Evolutionary conservation across 352 stramenopile genomes (phyloP).

Genomic region (Lagenidium sp.): DNA sequence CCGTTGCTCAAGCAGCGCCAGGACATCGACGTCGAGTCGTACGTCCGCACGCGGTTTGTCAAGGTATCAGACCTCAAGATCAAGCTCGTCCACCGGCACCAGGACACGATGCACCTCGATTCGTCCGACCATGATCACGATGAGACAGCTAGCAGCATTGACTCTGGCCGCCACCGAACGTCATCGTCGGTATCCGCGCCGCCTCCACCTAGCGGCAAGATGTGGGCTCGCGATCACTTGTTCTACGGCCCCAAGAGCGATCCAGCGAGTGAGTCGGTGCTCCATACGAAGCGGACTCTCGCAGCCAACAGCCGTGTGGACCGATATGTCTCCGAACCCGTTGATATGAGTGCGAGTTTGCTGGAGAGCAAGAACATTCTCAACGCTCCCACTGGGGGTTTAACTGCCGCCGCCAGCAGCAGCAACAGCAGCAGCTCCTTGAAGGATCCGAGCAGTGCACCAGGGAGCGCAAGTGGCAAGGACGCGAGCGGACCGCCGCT

Average conservation of each 20-base stretch:
- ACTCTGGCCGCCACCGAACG: constrained; percentile 5
- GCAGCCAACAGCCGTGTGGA: constrained; percentile 21
- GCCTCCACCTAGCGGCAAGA: constrained; percentile 10
- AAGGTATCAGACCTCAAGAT: constrained; percentile 61
- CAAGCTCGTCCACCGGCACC: constrained; percentile 44
- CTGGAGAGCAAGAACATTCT: constrained; percentile 53
- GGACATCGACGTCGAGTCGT: constrained; percentile 58
- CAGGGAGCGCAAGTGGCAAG: not conserved
- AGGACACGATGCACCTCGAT: constrained; percentile 49
- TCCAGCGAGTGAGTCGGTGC: constrained; percentile 40
- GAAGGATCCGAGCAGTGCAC: not conserved
- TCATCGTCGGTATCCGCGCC: not conserved
- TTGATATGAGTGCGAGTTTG: constrained; percentile 48
- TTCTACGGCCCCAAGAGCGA: constrained; percentile 65
- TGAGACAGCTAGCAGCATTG: constrained; percentile 1
- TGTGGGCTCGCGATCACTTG: constrained; percentile 48
- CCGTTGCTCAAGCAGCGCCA: constrained; percentile 59
- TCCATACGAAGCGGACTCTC: constrained; percentile 33
- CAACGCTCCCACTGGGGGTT: too few species aligned
- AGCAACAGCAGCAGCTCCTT: constrained; percentile 1
- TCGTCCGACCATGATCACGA: constrained; percentile 6
- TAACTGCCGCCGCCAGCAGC: too few species aligned
- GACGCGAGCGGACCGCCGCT: too few species aligned
- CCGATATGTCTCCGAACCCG: constrained; percentile 44
- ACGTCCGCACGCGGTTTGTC: constrained; percentile 52